Evolutionary conservation across 208 protist species (phyloP), one percentile per base, ranked within the genome.

Genomic region (Trypanosoma grayi): DNA sequence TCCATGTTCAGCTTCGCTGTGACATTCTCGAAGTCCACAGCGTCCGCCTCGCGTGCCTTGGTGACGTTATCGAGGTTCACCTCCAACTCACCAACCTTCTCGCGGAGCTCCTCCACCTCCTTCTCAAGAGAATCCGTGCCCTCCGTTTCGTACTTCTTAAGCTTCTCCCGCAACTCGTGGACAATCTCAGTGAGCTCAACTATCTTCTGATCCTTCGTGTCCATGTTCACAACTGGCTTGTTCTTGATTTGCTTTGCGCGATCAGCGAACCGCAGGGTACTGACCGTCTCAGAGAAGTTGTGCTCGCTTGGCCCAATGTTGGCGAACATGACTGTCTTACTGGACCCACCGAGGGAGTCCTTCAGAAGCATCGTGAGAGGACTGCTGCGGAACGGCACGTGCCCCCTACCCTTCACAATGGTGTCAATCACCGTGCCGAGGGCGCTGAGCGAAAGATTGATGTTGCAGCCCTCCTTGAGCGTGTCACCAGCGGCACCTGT

Each of bases 211-310:
- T 95, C 87, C 67, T 95, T 95, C 34, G 83, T 74, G 70, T 94
- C 87, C 85, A 92, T 90, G 56, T 93, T 90, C 51, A 95, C 73
- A 20, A 90, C 79, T 4, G 87, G 81, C 70, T 95, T 97, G 75
- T 97, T 97, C 79, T 93, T 93, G 67, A 97, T 95, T 63, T 94
- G 85, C 75, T 94, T 95, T 31, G 92, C 92, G 27, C 92, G 81
- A 55, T 93, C 82, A 18, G 86, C 89, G 47, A 95, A 95, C 54
- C 85, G 85, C 24, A 95, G 76, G 11, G 90, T 95, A 50, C 87
- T 94, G 22, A 94, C 75, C 7, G 90, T 94, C 73, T 95, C 86
- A 14, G 90, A 93, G 31, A 93, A 47, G 70, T 95, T 95, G 54
- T 73, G 75, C 59, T 94, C 87, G 62, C 87, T 89, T 33, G 87